Percentiles rank a stretch among this genome's conserved stretches.
Conservation (phyloP, 345 rosid genomes). For the Gossypium herbaceum region DNA sequence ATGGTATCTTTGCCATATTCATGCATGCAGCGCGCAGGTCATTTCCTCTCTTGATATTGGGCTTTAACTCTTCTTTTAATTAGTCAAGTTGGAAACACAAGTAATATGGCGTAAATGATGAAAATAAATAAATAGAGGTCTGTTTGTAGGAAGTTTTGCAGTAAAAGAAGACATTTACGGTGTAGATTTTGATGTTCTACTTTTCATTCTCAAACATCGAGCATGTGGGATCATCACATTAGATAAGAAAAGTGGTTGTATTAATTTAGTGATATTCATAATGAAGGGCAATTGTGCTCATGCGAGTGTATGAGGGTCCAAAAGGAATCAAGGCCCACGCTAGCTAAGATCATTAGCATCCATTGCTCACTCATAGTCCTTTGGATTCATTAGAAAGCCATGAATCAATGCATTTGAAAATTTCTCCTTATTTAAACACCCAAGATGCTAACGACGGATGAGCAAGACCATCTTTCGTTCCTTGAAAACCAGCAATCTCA, state of each 20-base stretch:
- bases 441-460: constrained; percentile 22
- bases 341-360: constrained; percentile 18
- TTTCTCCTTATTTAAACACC: constrained; percentile 27
- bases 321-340: constrained; percentile 11
- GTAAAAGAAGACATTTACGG: too few species aligned
- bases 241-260: neutral
- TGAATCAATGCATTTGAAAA: neutral
- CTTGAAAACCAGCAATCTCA: neutral
- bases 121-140: too few species aligned
- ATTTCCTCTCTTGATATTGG: neutral
- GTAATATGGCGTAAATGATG: too few species aligned
- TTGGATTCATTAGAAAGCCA: neutral
- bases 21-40: neutral
- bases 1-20: neutral
- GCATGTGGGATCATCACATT: too few species aligned
- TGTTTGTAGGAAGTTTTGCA: too few species aligned
- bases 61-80: too few species aligned
- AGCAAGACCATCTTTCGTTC: constrained; percentile 15
- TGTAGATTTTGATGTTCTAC: too few species aligned
- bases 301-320: constrained; percentile 6
- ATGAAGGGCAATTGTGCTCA: constrained; percentile 9
- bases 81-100: too few species aligned
- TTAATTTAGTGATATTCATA: constrained; percentile 1
- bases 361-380: constrained; percentile 13
- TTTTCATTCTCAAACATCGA: too few species aligned